Conservation (phyloP, 352 stramenopile genomes). For the Phytopythium sindhum region DNA sequence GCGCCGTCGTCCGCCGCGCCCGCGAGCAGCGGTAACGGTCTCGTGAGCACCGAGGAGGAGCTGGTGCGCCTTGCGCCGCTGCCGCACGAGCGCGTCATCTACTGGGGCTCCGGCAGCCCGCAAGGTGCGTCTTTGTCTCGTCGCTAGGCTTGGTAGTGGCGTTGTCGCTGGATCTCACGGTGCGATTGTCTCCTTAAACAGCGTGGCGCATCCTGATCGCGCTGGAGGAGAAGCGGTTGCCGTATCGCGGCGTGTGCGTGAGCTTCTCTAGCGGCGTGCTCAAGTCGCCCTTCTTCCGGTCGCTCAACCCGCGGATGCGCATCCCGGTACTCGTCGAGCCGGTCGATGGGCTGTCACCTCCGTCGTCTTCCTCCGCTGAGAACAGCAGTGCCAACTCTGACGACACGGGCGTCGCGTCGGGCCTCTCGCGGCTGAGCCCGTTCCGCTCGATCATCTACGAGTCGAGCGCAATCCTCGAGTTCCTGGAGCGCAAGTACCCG, state of each 20-base stretch:
- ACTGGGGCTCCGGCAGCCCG: constrained; percentile 80
- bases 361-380: not conserved
- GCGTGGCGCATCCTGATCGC: constrained; percentile 82
- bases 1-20: not conserved
- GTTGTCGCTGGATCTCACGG: too few relatives aligned
- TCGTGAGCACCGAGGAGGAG: constrained; percentile 51
- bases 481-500: constrained; percentile 68
- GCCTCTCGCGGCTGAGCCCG: constrained; percentile 33
- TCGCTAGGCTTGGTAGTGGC: too few relatives aligned
- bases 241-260: constrained; percentile 78
- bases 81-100: constrained; percentile 72
- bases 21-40: constrained; percentile 15
- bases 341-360: constrained; percentile 16
- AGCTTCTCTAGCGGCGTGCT: constrained; percentile 83
- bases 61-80: constrained; percentile 50
- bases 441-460: constrained; percentile 70
- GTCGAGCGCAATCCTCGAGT: constrained; percentile 76
- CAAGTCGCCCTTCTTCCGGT: constrained; percentile 72
- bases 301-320: constrained; percentile 77
- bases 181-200: too few relatives aligned
- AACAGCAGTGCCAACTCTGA: constrained; percentile 6
- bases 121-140: constrained; percentile 46
- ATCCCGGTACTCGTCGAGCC: constrained; percentile 80
- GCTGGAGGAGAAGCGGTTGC: constrained; percentile 71
- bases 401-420: constrained; percentile 27